A percentile compares a stretch with the other conserved stretches of the same genome.
phyloP scores from a whole-genome alignment of 192 early-diverging fungal genomes.

The Backusella tuberculispora region DNA sequence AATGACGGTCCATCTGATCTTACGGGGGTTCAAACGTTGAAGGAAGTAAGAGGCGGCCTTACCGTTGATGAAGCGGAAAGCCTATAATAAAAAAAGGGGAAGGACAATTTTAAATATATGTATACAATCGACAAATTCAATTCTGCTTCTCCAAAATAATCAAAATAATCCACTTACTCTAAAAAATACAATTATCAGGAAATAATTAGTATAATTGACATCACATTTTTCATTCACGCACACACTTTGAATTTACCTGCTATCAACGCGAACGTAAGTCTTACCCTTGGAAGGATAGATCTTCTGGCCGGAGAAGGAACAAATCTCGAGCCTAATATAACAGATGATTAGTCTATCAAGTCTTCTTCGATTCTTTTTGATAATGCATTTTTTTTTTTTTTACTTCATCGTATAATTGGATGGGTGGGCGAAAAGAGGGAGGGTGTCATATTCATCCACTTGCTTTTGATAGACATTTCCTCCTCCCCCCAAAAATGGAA shows the following conservation, averaged over 20 bases:
- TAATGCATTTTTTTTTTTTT: not conserved
- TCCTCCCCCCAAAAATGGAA: not conserved
- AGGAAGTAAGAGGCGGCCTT: constrained; percentile 98
- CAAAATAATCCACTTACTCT: not conserved
- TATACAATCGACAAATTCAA: not conserved
- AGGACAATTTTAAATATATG: not conserved
- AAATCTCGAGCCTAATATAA: constrained; percentile 79
- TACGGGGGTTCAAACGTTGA: constrained; percentile 97
- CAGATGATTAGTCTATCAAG: not conserved
- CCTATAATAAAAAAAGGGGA: constrained; percentile 45
- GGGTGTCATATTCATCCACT: not conserved
- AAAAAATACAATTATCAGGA: not conserved
- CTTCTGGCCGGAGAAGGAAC: constrained; percentile 98
- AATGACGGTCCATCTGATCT: constrained; percentile 95
- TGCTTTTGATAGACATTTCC: constrained; percentile 11
- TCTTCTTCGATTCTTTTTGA: not conserved
- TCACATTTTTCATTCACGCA: not conserved
- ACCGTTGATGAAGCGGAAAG: constrained; percentile 96
- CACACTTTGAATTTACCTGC: constrained; percentile 46
- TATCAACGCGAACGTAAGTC: constrained; percentile 91
- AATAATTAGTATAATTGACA: not conserved
- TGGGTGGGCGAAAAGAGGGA: constrained; percentile 18
- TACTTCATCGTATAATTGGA: constrained; percentile 24
- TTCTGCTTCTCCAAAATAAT: not conserved
- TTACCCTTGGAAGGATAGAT: constrained; percentile 99